These are phyloP conservation scores for Myxozyma geophila DNA, from an alignment of 805 yeast species.

Conservation along the genomic window DNA sequence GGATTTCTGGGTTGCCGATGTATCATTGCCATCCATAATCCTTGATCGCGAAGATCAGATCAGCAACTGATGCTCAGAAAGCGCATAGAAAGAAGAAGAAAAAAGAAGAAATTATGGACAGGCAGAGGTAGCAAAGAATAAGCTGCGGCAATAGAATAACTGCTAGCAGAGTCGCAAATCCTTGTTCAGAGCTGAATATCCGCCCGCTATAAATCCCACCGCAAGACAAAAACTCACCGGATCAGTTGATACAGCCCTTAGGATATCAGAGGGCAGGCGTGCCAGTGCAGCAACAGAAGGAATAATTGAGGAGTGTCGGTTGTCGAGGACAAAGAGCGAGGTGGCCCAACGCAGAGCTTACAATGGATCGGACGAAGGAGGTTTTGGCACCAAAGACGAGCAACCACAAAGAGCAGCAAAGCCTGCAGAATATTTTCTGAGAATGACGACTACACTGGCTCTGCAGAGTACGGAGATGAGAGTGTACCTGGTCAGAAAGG, in stretches of 20 bases:
- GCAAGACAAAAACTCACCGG: not conserved
- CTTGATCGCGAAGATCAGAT: slow-evolving; percentile 4
- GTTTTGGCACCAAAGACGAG: not conserved
- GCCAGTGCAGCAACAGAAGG: slow-evolving; percentile 1
- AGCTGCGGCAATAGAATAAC: not conserved
- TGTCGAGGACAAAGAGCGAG: slow-evolving; percentile 1
- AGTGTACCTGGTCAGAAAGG: not conserved
- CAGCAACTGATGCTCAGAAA: no score
- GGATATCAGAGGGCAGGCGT: not conserved
- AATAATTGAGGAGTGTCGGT: not conserved
- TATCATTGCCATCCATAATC: slow-evolving; percentile 37
- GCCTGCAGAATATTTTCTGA: not conserved
- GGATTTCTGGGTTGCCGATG: slow-evolving; percentile 20
- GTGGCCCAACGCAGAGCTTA: not conserved
- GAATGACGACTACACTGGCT: not conserved
- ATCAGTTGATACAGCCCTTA: not conserved
- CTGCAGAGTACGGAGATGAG: not conserved
- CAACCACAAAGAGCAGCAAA: not conserved
- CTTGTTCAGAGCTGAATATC: no score
- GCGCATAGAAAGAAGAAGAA: not conserved
- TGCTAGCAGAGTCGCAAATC: no score
- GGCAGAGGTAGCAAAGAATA: not conserved
- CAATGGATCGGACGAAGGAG: slow-evolving; percentile 1
- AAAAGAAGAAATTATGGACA: not conserved
- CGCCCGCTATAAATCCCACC: not conserved